Base-by-base conservation (phyloP, 2,329 filamentous ascomycete genomes). In the Ophiostoma populinum region DNA sequence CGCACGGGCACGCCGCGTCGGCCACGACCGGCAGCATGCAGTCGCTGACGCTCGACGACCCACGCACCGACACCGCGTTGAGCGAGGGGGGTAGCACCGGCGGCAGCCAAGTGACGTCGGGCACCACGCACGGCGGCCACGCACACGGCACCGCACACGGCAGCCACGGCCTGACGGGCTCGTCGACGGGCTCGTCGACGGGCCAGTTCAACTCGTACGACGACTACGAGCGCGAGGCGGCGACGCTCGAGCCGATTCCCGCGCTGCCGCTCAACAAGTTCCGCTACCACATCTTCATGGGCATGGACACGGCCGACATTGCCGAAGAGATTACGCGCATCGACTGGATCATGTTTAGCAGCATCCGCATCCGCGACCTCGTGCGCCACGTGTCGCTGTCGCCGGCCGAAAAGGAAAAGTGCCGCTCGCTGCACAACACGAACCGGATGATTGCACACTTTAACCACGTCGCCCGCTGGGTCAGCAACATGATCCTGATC, bases 291-390 rank as follows among this genome's bases (percentile, higher is more conserved):
- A 73, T 79, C 34, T 80, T 95, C 45, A 92, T 95, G 76, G 80
- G 81, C 24, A 77, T 78, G 17, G 67, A 80, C 1, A 79, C 92
- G 35, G 81, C 92, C 41, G 72, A 83, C 32, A 77, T 95, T 45
- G 87, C 87, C 12, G 76, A 79, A 40, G 90, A 98, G 54, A 68
- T 98, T 48, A 95, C 90, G 4, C 70, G 87, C 41, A 92, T 98
- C 37, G 90, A 98, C 56, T 95, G 87, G 87, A 75, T 92, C 53
- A 90, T 95, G 79, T 95, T 94, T 54, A 92, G 81, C 35, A 86
- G 85, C 1, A 93, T 95, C 42, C 75, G 83, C 18, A 80, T 92
- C 37, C 80, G 90, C 39, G 90, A 98, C 55, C 73, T 95, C 32
- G 79, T 95, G 27, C 79, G 90, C 5, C 81, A 94, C 50, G 86